Conservation (phyloP, 148 eudicot species). For the Rhododendron molle region DNA sequence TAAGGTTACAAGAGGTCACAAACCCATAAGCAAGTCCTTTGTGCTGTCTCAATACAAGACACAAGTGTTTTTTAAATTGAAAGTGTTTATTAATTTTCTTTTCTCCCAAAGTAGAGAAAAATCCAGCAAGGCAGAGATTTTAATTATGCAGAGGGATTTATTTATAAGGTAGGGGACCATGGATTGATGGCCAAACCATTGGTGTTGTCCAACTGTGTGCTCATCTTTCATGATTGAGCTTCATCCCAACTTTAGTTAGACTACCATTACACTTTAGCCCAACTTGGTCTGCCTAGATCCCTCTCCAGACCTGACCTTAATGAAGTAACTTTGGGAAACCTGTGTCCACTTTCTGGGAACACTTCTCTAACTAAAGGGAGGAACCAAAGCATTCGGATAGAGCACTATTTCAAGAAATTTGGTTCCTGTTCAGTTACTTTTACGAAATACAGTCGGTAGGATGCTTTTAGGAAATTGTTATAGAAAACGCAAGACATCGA, state of each 20-base stretch:
- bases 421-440: background rate
- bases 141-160: constrained; percentile 17
- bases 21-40: constrained; percentile 24
- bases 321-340: background rate
- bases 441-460: background rate
- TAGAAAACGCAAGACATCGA: background rate
- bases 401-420: background rate
- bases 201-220: constrained; percentile 1
- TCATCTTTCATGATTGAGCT: constrained; percentile 10
- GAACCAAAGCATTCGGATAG: background rate
- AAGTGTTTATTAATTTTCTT: background rate
- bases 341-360: background rate
- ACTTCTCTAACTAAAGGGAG: background rate
- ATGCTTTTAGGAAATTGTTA: background rate
- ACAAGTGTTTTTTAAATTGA: constrained; percentile 6
- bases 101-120: background rate
- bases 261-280: background rate
- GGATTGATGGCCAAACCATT: background rate
- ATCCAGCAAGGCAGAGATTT: constrained; percentile 29
- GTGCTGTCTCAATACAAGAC: constrained; percentile 30
- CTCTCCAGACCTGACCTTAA: constrained; percentile 11
- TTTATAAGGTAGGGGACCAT: constrained; percentile 35
- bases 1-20: background rate
- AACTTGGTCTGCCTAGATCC: background rate
- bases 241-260: constrained; percentile 1